These are phyloP conservation scores for Cordyceps tenuipes DNA, from an alignment of 2,329 filamentous ascomycete genomes.

Conservation along the genomic window DNA sequence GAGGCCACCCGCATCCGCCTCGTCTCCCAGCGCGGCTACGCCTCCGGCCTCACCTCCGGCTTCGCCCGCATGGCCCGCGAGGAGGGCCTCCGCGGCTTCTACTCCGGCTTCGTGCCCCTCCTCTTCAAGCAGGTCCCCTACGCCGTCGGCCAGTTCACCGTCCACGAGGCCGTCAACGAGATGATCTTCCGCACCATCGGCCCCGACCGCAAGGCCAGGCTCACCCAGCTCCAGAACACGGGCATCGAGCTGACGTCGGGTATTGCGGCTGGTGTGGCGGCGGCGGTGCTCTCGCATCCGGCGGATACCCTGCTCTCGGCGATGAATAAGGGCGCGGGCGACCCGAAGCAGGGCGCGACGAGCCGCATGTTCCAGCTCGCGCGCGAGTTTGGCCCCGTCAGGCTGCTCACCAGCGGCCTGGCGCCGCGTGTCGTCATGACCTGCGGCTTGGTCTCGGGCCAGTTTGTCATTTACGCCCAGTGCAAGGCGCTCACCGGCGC, in stretches of 20 bases:
- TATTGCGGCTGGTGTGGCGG: slow-evolving; percentile 79
- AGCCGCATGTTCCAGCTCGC: slow-evolving; percentile 45
- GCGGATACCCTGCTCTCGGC: slow-evolving; percentile 58
- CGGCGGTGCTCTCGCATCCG: slow-evolving; percentile 81
- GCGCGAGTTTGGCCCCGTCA: slow-evolving; percentile 40
- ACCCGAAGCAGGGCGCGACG: slow-evolving; percentile 38
- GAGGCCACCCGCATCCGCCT: slow-evolving; percentile 75
- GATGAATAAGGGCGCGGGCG: slow-evolving; percentile 47
- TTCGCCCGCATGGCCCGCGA: slow-evolving; percentile 67
- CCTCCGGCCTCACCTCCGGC: slow-evolving; percentile 60
- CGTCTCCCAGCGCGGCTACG: slow-evolving; percentile 73
- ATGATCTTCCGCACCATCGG: slow-evolving; percentile 63
- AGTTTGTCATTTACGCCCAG: slow-evolving; percentile 49
- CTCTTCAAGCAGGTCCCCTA: slow-evolving; percentile 88
- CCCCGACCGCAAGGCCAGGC: slow-evolving; percentile 53
- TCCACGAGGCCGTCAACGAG: slow-evolving; percentile 83
- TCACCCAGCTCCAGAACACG: slow-evolving; percentile 66
- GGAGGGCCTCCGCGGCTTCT: slow-evolving; percentile 75
- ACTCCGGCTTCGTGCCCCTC: slow-evolving; percentile 82
- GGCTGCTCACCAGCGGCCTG: slow-evolving; percentile 38
- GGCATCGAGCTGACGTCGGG: slow-evolving; percentile 79
- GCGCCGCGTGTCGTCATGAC: slow-evolving; percentile 47
- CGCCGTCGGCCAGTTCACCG: slow-evolving; percentile 90
- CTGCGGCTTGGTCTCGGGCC: slow-evolving; percentile 42
- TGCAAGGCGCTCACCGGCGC: slow-evolving; percentile 45